phyloP scores from a whole-genome alignment of 495 filamentous ascomycete genomes.

The Neurospora sp. region DNA sequence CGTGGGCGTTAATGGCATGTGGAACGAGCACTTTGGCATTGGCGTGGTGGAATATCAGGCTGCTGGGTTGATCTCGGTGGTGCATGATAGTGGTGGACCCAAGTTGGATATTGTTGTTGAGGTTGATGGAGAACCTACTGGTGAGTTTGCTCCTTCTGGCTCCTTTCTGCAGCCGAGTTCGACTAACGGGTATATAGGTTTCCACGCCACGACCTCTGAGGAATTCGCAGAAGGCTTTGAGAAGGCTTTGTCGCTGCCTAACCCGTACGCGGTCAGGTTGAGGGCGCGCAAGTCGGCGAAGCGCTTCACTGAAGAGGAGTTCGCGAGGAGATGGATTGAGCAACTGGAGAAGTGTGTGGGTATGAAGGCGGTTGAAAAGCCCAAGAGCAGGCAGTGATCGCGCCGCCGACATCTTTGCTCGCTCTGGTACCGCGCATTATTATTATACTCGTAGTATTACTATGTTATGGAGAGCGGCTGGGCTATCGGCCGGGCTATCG shows the following conservation, averaged over 20 bases:
- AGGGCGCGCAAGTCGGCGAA: conserved; percentile 65
- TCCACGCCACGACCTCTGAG: conserved; percentile 63
- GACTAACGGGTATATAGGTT: conserved; percentile 44
- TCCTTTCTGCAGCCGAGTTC: not conserved
- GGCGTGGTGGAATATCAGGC: conserved; percentile 98
- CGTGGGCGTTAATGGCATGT: conserved; percentile 94
- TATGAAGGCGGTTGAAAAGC: conserved; percentile 7
- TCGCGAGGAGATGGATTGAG: conserved; percentile 60
- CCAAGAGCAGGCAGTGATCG: not conserved
- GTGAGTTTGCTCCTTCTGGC: conserved; percentile 24
- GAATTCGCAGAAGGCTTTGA: conserved; percentile 75
- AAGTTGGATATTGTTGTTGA: conserved; percentile 85
- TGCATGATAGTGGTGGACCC: conserved; percentile 85
- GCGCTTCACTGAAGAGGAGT: conserved; percentile 81
- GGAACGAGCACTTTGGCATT: conserved; percentile 99
- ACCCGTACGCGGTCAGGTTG: conserved; percentile 55
- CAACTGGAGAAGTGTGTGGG: conserved; percentile 62
- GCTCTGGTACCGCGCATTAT: not conserved
- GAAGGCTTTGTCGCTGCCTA: conserved; percentile 56
- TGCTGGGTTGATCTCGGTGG: conserved; percentile 81
- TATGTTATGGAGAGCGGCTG: not conserved
- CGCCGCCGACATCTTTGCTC: not conserved
- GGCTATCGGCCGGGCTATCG: not conserved
- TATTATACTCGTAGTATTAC: not conserved
- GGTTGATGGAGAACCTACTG: conserved; percentile 64